Evolutionary conservation across 2,329 filamentous ascomycete genomes (phyloP).

Genomic region (Aspergillus carbonarius): DNA sequence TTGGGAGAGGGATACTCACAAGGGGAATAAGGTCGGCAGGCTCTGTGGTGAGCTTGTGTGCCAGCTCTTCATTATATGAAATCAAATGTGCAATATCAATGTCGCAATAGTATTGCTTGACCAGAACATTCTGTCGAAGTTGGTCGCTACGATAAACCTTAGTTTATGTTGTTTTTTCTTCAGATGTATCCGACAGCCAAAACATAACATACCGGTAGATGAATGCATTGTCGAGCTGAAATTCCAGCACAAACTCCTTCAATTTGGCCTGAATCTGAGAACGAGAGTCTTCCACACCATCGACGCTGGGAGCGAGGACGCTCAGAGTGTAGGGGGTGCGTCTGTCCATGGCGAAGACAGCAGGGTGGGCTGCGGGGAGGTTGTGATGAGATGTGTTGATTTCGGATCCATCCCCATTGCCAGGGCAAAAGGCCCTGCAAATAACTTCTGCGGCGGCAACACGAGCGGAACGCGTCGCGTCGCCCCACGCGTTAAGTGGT

Average conservation of each 20-base stretch:
- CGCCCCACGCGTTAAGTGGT: constrained; percentile 42
- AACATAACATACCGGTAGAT: constrained; percentile 70
- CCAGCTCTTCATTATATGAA: constrained; percentile 92
- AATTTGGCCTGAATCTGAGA: constrained; percentile 74
- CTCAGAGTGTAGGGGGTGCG: constrained; percentile 83
- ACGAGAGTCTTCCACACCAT: constrained; percentile 67
- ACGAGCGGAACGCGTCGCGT: constrained; percentile 38
- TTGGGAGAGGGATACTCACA: constrained; percentile 52
- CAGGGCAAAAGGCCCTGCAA: constrained; percentile 16
- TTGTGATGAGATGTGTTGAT: constrained; percentile 13
- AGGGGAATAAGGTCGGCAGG: constrained; percentile 90
- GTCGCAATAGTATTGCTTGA: constrained; percentile 95
- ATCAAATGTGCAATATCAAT: constrained; percentile 95
- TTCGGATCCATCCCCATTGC: constrained; percentile 7
- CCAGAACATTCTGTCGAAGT: constrained; percentile 86
- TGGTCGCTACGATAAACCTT: constrained; percentile 68
- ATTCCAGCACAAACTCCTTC: constrained; percentile 88
- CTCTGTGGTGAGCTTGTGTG: constrained; percentile 83
- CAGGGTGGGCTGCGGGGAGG: constrained; percentile 15
- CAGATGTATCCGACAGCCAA: constrained; percentile 22
- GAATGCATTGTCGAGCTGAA: constrained; percentile 90
- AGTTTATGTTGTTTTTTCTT: constrained; percentile 1
- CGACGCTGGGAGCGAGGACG: constrained; percentile 69
- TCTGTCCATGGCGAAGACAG: constrained; percentile 67
- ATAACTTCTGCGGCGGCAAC: constrained; percentile 30